Conservation (phyloP, 345 rosid species). For the Citrus unshiu region DNA sequence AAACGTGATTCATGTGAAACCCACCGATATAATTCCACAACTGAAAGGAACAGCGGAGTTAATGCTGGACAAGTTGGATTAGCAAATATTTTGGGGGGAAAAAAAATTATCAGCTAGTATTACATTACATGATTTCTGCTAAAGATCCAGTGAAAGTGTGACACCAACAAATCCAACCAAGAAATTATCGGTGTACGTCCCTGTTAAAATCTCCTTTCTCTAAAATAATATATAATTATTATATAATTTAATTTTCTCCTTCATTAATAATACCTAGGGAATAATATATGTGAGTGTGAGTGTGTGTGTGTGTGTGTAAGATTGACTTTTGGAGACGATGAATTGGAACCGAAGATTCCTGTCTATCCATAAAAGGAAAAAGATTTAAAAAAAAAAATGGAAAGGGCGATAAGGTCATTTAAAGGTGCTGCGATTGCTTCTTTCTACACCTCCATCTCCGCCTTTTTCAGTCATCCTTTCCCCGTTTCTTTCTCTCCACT, state of each 20-base stretch:
- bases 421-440: neutral
- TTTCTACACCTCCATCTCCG: neutral
- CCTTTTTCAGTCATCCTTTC: neutral
- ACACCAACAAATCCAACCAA: neutral
- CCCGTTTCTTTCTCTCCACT: constrained; percentile 6
- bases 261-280: too few relatives aligned
- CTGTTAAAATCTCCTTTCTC: too few relatives aligned
- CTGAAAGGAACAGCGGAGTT: too few relatives aligned
- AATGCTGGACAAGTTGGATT: neutral
- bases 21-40: neutral
- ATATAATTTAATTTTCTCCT: too few relatives aligned
- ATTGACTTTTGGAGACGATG: too few relatives aligned
- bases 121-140: neutral
- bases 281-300: too few relatives aligned
- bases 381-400: neutral
- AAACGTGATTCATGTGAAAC: too few relatives aligned
- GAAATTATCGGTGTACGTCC: neutral
- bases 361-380: neutral
- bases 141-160: too few relatives aligned
- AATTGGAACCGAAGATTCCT: neutral
- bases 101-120: too few relatives aligned
- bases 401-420: neutral
- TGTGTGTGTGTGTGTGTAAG: too few relatives aligned
- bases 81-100: too few relatives aligned
- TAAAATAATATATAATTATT: too few relatives aligned